A percentile compares a stretch with the other conserved stretches of the same genome.
Conservation (phyloP, 768 basidiomycete species). For the Kwoniella dejecticola region DNA sequence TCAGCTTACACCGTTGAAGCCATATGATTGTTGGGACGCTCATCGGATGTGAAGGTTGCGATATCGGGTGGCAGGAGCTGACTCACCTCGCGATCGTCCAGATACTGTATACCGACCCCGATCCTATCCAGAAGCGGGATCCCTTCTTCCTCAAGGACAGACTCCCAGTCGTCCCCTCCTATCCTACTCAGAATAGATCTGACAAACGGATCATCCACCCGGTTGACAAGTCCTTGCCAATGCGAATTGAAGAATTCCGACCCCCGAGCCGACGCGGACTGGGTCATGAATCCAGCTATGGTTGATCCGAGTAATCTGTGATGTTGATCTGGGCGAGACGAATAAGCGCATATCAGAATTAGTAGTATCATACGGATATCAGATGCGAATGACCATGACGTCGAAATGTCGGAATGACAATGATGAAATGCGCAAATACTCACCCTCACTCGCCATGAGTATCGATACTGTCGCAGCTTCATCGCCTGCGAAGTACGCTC, state of each 20-base stretch:
- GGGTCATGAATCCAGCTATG: slow-evolving; percentile 38
- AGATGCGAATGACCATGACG: not conserved
- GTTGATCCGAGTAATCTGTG: slow-evolving; percentile 48
- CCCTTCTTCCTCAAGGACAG: slow-evolving; percentile 45
- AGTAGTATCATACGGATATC: too few relatives aligned
- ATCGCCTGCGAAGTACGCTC: slow-evolving; percentile 52
- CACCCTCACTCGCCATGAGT: slow-evolving; percentile 44
- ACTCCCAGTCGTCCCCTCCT: slow-evolving; percentile 50
- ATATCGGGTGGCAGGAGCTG: too few relatives aligned
- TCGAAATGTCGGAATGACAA: not conserved
- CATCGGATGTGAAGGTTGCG: too few relatives aligned
- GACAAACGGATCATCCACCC: slow-evolving; percentile 51
- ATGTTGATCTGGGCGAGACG: slow-evolving; percentile 38
- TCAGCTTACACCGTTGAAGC: too few relatives aligned
- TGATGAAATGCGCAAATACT: not conserved
- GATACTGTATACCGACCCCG: slow-evolving; percentile 45
- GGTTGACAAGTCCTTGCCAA: slow-evolving; percentile 41
- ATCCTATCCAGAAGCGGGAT: slow-evolving; percentile 48
- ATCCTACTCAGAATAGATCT: slow-evolving; percentile 46
- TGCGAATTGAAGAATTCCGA: slow-evolving; percentile 41
- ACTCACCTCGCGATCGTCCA: slow-evolving; percentile 48
- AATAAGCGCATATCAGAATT: too few relatives aligned
- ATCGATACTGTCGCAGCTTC: slow-evolving; percentile 44
- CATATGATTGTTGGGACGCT: too few relatives aligned
- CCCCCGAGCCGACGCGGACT: slow-evolving; percentile 30